These are phyloP conservation scores for Trichophyton schoenleinii DNA, from an alignment of 2,329 filamentous ascomycete genomes.

Conservation along the genomic window DNA sequence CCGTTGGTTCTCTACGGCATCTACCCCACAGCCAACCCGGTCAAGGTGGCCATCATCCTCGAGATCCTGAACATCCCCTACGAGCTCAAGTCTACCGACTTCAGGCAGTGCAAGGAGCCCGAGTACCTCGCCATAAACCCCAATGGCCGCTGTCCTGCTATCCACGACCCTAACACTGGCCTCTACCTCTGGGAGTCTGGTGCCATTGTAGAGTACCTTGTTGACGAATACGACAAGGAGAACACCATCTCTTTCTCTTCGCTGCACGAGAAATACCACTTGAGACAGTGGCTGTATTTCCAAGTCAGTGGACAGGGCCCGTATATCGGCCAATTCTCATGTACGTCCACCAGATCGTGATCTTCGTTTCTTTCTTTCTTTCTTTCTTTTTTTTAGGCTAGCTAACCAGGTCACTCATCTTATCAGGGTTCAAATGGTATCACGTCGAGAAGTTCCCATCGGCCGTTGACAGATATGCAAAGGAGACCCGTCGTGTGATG, in stretches of 20 bases:
- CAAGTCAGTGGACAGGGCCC: constrained; percentile 34
- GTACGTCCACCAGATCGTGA: not conserved
- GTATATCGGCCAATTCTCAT: constrained; percentile 29
- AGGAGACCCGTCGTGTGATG: constrained; percentile 36
- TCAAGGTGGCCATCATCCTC: constrained; percentile 6
- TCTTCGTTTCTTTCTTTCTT: not conserved
- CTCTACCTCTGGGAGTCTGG: constrained; percentile 29
- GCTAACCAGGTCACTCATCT: not conserved
- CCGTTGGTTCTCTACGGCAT: constrained; percentile 14
- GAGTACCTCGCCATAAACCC: constrained; percentile 24
- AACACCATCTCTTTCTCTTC: constrained; percentile 26
- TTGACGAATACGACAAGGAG: constrained; percentile 32
- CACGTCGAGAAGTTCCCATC: constrained; percentile 33
- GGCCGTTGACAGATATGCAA: constrained; percentile 37
- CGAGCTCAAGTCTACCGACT: not conserved
- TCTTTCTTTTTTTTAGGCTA: constrained; percentile 7
- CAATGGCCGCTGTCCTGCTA: constrained; percentile 32
- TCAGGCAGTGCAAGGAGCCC: constrained; percentile 5
- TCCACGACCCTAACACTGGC: constrained; percentile 30
- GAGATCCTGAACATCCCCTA: constrained; percentile 3
- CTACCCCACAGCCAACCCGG: not conserved
- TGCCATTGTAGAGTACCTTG: constrained; percentile 29
- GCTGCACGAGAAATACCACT: constrained; percentile 21
- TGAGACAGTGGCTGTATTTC: constrained; percentile 32
- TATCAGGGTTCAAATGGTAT: constrained; percentile 27